Evolutionary conservation across 2,329 filamentous ascomycete genomes (phyloP), one percentile per base, ranked within the genome.

Genomic region (Nakataea oryzae): DNA sequence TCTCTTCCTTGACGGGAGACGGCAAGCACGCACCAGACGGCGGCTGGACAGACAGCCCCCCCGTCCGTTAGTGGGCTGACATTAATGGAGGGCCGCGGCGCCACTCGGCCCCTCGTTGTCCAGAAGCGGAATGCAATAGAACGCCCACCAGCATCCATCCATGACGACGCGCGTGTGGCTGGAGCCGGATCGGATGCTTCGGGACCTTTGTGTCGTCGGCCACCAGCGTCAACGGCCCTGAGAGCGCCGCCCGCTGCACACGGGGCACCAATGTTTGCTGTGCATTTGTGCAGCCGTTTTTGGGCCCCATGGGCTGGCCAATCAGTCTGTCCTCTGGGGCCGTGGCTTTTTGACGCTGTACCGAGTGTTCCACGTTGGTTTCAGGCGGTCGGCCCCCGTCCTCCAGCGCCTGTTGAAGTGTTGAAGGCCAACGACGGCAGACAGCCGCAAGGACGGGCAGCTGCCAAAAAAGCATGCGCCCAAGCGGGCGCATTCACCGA

Each of bases 351-450:
- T n/a, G 41, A 41, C 34, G 14, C 34, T 41, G 14, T 30, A 4
- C 27, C 56, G 56, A 58, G 56, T 28, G 59, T 61, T 57, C 24
- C 59, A 59, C n/a, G 29, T 62, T 27, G 34, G 61, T 62, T 62
- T 62, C 61, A 62, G 55, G 14, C 17, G 41, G 9, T 32, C 13
- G 30, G 4, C 30, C 30, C 30, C 30, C 11, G 5, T 30, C 30
- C 30, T 47, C 17, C 41, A 21, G 41, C 21, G 41, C 17, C 41
- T 47, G 9, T 47, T 47, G 41, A 11, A 41, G 32, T n/a, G n/a
- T n/a, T n/a, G n/a, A n/a, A n/a, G n/a, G n/a, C n/a, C n/a, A 47
- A 14, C 12, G 13, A 17, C 34, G 17, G 14, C 14, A 21, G 34
- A 21, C 14, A 8, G 14, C 17, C 17, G 41, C 41, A 50, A 50